Conservation (phyloP, 2,329 filamentous ascomycete genomes). For the Aspergillus pseudoterreus region DNA sequence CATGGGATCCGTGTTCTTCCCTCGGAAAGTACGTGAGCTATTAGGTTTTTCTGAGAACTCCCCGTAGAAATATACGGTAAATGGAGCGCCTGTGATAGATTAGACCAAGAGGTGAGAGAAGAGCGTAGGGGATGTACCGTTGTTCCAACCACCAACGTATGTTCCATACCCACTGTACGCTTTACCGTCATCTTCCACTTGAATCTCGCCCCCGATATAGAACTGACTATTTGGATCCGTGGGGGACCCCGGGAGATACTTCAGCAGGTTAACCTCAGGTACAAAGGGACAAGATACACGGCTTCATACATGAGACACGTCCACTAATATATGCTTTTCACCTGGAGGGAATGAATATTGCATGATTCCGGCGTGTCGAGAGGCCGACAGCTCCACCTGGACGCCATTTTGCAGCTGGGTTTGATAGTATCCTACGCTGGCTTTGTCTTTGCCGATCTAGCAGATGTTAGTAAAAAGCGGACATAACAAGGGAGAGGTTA, state of each 20-base stretch:
- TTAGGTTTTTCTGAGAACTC: conserved; percentile 38
- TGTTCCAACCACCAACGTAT: conserved; percentile 46
- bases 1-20: conserved; percentile 33
- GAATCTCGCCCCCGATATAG: conserved; percentile 41
- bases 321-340: conserved; percentile 60
- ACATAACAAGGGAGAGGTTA: too few relatives aligned
- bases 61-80: conserved; percentile 45
- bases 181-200: conserved; percentile 35
- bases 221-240: conserved; percentile 38
- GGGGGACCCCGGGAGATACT: conserved; percentile 46
- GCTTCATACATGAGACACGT: conserved; percentile 46
- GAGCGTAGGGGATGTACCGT: conserved; percentile 22
- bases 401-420: conserved; percentile 57
- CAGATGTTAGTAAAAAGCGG: too few relatives aligned
- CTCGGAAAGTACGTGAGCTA: conserved; percentile 36
- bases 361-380: conserved; percentile 62
- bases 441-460: conserved; percentile 47
- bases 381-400: conserved; percentile 61
- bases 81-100: conserved; percentile 29
- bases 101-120: not conserved
- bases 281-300: not conserved
- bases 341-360: conserved; percentile 57
- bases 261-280: conserved; percentile 20
- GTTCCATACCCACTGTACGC: conserved; percentile 47
- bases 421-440: conserved; percentile 62